Base-by-base conservation (phyloP, 768 basidiomycete species). In the Lactarius akahatsu region DNA sequence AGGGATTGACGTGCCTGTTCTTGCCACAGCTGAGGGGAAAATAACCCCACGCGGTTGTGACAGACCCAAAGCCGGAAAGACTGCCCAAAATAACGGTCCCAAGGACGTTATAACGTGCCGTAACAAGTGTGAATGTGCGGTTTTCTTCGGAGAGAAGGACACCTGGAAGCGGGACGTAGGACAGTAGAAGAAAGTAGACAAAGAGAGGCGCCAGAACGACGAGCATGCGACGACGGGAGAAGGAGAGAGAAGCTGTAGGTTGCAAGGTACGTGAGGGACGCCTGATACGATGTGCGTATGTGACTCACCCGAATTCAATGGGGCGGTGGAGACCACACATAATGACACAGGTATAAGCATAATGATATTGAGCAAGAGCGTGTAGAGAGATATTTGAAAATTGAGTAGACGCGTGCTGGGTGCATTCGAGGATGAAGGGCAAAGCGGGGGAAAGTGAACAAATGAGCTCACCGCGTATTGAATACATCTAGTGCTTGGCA, bases 11-110 rank as follows among this genome's bases (percentile, higher is more conserved):
- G 50, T 52, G 50, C 50, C 50, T 52, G 13, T 52, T 52, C 8
- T 59, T 71, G 4, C 75, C 71, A 7, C 77, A 78, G 20, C 80
- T 69, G 43, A 78, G 73, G 0, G 86, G 85, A 15, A 88, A 73
- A 71, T 81, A 86, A 6, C 76, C 77, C 89, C 90, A 90, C 0
- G 85, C 82, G 56, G 83, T 87, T 68, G 82, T 86, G 57, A 90
- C 80, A 3, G 90, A 87, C 68, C 91, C 91, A 67, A 91, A 89
- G 0, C 92, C 92, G 0, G 92, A 91, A 6, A 94, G 79, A 3
- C 87, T 73, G 6, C 92, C 92, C n/a, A 94, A 85, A 63, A 92
- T 83, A 36, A 87, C 80, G 0, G 88, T 92, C 2, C 92, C 92
- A 26, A 94, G 76, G 23, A 92, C 88, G 23, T 89, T 84, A 16